These are phyloP conservation scores for Colletotrichum gigasporum DNA, from an alignment of 2,329 filamentous ascomycete species.

Conservation along the genomic window DNA sequence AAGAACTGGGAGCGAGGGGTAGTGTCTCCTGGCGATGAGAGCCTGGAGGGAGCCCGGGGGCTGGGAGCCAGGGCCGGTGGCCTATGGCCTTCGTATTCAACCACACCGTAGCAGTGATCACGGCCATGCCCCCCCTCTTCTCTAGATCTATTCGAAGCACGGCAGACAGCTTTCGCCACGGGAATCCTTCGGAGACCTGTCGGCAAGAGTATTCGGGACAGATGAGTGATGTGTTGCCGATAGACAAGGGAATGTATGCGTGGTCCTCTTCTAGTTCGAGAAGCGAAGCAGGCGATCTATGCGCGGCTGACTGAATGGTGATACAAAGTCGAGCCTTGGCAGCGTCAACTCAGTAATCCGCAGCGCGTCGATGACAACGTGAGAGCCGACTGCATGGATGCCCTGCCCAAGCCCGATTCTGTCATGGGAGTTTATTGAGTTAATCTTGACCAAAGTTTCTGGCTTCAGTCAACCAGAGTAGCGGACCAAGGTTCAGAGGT, in stretches of 20 bases:
- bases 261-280: constrained; percentile 6
- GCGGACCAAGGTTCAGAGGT: not conserved
- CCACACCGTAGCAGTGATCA: constrained; percentile 12
- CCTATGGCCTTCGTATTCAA: constrained; percentile 4
- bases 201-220: constrained; percentile 8
- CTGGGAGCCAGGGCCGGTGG: not conserved
- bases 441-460: not conserved
- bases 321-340: constrained; percentile 14
- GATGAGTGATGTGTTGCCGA: not conserved
- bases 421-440: not conserved
- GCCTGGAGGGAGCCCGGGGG: not conserved
- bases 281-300: constrained; percentile 14
- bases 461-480: not conserved
- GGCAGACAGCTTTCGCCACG: not conserved
- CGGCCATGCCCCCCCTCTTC: constrained; percentile 1
- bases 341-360: constrained; percentile 19
- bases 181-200: constrained; percentile 27
- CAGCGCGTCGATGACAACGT: constrained; percentile 13
- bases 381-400: constrained; percentile 1
- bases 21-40: not conserved
- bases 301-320: constrained; percentile 15
- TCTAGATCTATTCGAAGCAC: not conserved
- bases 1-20: not conserved
- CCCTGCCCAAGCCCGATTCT: not conserved
- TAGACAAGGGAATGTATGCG: not conserved